Percentiles rank a stretch among this genome's conserved stretches.
Evolutionary conservation across 208 protist species (phyloP).

Genomic region (Trypanosoma platydactyli): DNA sequence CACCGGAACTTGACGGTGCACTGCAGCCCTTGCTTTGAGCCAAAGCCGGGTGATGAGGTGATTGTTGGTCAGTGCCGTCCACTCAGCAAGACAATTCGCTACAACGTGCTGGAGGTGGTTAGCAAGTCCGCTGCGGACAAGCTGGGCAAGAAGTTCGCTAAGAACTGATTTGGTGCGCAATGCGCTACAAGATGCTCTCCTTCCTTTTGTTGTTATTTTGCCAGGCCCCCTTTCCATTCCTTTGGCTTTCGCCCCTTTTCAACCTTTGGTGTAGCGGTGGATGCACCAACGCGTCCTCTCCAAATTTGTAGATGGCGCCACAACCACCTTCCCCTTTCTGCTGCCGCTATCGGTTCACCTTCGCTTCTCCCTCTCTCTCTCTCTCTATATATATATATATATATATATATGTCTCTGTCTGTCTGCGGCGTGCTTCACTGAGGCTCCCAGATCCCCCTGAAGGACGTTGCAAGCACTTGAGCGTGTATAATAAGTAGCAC

Average conservation of each 20-base stretch:
- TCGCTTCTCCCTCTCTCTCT: too few relatives aligned
- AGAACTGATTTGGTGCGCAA: conserved; percentile 57
- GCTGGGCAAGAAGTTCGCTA: conserved; percentile 85
- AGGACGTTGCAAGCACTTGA: neutral
- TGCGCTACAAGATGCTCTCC: conserved; percentile 11
- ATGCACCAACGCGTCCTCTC: too few relatives aligned
- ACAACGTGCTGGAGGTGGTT: conserved; percentile 98
- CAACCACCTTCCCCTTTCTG: too few relatives aligned
- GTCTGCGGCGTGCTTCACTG: neutral
- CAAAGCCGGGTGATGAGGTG: conserved; percentile 98
- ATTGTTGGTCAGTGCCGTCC: conserved; percentile 99
- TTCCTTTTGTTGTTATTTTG: conserved; percentile 10
- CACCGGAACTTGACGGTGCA: conserved; percentile 99
- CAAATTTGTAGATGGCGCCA: too few relatives aligned
- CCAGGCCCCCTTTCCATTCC: neutral
- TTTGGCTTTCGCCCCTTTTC: too few relatives aligned
- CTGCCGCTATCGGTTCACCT: too few relatives aligned
- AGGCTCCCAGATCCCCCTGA: neutral
- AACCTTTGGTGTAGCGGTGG: too few relatives aligned
- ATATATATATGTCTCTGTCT: neutral
- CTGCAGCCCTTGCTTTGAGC: conserved; percentile 98
- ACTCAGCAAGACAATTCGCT: conserved; percentile 99
- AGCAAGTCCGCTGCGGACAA: conserved; percentile 86
- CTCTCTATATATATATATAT: too few relatives aligned
- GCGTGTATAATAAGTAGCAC: too few relatives aligned